Percentiles rank a stretch among this genome's conserved stretches.
Evolutionary conservation across 495 filamentous ascomycete genomes (phyloP).

Genomic region (Halenospora varia): DNA sequence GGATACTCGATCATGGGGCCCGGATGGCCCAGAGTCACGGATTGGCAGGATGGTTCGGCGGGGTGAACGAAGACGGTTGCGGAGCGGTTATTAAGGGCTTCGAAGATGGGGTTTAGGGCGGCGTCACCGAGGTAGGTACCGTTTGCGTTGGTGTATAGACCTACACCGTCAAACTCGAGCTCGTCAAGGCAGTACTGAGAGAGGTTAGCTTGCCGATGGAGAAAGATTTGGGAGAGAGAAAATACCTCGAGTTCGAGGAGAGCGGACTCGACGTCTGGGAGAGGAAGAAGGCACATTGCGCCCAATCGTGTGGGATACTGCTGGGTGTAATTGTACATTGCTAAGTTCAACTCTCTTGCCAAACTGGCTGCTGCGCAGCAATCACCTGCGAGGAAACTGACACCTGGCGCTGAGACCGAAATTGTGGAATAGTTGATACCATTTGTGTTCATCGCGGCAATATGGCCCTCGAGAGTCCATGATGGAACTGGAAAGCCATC

Average conservation of each 20-base stretch:
- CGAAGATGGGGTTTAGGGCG: conserved; percentile 36
- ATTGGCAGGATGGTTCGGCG: conserved; percentile 26
- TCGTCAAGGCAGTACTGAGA: conserved; percentile 29
- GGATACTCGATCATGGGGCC: conserved; percentile 50
- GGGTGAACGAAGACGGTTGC: conserved; percentile 50
- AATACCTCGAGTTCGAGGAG: neutral
- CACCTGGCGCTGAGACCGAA: neutral
- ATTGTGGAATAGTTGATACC: neutral
- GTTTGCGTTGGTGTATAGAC: conserved; percentile 43
- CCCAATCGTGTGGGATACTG: neutral
- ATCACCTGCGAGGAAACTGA: neutral
- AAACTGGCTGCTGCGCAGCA: neutral
- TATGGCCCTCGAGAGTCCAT: neutral
- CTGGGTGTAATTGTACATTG: neutral
- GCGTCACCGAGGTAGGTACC: conserved; percentile 49
- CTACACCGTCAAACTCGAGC: conserved; percentile 42
- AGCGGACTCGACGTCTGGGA: neutral
- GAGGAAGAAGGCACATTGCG: neutral
- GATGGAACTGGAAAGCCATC: neutral
- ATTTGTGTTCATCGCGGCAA: neutral
- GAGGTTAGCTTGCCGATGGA: neutral
- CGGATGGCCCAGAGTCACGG: conserved; percentile 28
- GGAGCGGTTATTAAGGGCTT: conserved; percentile 29
- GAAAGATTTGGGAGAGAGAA: neutral
- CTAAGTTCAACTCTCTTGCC: neutral